A percentile compares a stretch with the other conserved stretches of the same genome.
phyloP scores from a whole-genome alignment of 1,139 yeast species.

The Hyphopichia buzzinii region DNA sequence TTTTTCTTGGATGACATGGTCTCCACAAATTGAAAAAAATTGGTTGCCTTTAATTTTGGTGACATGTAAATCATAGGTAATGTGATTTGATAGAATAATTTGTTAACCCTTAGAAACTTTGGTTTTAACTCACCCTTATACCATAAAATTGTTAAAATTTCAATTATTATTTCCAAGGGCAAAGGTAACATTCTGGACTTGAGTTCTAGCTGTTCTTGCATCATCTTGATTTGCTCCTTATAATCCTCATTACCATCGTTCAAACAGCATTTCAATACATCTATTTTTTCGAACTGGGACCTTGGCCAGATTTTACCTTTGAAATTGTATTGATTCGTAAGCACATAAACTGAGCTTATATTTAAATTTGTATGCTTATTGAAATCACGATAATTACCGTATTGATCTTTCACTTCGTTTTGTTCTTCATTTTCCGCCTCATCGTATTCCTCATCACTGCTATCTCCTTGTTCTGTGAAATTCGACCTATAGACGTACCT shows the following conservation, averaged over 20 bases:
- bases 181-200: slow-evolving; percentile 27
- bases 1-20: slow-evolving; percentile 49
- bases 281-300: slow-evolving; percentile 46
- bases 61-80: slow-evolving; percentile 60
- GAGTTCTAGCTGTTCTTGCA: slow-evolving; percentile 11
- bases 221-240: slow-evolving; percentile 10
- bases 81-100: slow-evolving; percentile 56
- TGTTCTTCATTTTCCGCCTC: slow-evolving; percentile 11
- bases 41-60: slow-evolving; percentile 64
- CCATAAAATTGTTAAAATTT: slow-evolving; percentile 46
- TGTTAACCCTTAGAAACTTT: slow-evolving; percentile 58
- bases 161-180: slow-evolving; percentile 60
- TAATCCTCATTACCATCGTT: slow-evolving; percentile 16
- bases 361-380: slow-evolving; percentile 24
- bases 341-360: slow-evolving; percentile 36
- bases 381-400: slow-evolving; percentile 27
- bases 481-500: slow-evolving; percentile 69
- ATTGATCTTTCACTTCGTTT: slow-evolving; percentile 12
- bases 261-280: slow-evolving; percentile 38
- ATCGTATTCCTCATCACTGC: slow-evolving; percentile 34
- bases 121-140: slow-evolving; percentile 39
- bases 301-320: slow-evolving; percentile 40
- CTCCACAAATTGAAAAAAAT: slow-evolving; percentile 72
- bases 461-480: slow-evolving; percentile 28
- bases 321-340: slow-evolving; percentile 21